Percentiles rank a stretch among this genome's conserved stretches.
These are phyloP conservation scores for Triangularia setosa DNA, from an alignment of 2,329 filamentous ascomycete species.

Conservation along the genomic window DNA sequence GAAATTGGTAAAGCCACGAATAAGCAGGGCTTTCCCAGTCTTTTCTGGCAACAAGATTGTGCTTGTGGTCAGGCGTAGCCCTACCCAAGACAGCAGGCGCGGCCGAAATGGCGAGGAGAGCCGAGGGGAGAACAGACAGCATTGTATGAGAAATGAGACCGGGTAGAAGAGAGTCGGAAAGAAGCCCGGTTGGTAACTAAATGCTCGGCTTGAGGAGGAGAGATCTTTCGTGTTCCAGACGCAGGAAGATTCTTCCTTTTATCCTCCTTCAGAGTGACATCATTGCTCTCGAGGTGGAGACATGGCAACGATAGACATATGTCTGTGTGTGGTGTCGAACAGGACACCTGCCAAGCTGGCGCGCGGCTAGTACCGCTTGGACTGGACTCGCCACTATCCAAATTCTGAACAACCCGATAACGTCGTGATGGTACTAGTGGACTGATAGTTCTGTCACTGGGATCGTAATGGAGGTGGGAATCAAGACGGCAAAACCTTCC, in stretches of 20 bases:
- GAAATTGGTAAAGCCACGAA: slow-evolving; percentile 24
- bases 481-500: not conserved
- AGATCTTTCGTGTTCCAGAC: not conserved
- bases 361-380: not conserved
- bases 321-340: not conserved
- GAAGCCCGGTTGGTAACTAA: not conserved
- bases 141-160: not conserved
- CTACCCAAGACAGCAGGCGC: not conserved
- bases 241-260: not conserved
- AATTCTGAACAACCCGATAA: not conserved
- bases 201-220: not conserved
- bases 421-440: not conserved
- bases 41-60: slow-evolving; percentile 14
- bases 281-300: not conserved
- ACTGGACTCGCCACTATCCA: not conserved
- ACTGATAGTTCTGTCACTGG: not conserved
- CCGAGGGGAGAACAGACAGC: slow-evolving; percentile 1
- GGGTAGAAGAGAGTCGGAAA: not conserved
- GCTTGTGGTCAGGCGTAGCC: not conserved
- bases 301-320: too few relatives aligned
- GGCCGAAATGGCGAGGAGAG: slow-evolving; percentile 3
- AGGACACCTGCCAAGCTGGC: not conserved
- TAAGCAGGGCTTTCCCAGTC: slow-evolving; percentile 25
- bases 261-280: not conserved
- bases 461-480: not conserved